Percentiles rank a stretch among this genome's conserved stretches.
Conservation (phyloP, 768 basidiomycete species). For the Boletus edulis region DNA sequence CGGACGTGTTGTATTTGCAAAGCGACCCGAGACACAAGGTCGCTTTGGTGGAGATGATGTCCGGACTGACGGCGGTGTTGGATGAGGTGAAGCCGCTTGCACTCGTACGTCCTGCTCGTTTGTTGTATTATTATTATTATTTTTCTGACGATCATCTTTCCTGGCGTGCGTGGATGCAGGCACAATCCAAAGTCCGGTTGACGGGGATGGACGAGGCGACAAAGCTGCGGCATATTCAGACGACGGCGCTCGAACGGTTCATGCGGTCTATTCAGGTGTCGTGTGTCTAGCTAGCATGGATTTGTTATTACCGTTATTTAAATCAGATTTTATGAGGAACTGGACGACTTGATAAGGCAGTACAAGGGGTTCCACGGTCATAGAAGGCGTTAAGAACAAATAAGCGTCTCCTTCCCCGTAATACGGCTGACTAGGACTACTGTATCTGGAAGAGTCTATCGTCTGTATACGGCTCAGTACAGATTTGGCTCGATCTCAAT, state of each 20-base stretch:
- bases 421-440: no score
- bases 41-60: conserved; percentile 71
- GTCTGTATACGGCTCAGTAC: no score
- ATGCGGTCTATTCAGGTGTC: conserved; percentile 49
- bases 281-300: background rate
- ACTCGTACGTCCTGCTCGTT: conserved; percentile 45
- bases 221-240: conserved; percentile 60
- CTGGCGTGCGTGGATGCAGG: conserved; percentile 13
- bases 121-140: background rate
- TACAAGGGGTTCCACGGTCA: no score
- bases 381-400: no score
- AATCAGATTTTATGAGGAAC: conserved; percentile 6
- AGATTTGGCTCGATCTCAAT: no score
- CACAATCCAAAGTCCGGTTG: conserved; percentile 44
- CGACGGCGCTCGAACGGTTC: conserved; percentile 63
- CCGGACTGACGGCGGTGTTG: conserved; percentile 54
- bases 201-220: conserved; percentile 54
- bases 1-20: conserved; percentile 60
- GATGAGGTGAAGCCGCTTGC: conserved; percentile 59
- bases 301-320: conserved; percentile 23
- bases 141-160: conserved; percentile 1
- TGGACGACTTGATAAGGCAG: background rate
- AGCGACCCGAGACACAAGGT: conserved; percentile 64
- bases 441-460: no score
- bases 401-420: no score